These are phyloP conservation scores for Candida tunisiensis DNA, from an alignment of 1,139 yeast genomes.

Conservation along the genomic window DNA sequence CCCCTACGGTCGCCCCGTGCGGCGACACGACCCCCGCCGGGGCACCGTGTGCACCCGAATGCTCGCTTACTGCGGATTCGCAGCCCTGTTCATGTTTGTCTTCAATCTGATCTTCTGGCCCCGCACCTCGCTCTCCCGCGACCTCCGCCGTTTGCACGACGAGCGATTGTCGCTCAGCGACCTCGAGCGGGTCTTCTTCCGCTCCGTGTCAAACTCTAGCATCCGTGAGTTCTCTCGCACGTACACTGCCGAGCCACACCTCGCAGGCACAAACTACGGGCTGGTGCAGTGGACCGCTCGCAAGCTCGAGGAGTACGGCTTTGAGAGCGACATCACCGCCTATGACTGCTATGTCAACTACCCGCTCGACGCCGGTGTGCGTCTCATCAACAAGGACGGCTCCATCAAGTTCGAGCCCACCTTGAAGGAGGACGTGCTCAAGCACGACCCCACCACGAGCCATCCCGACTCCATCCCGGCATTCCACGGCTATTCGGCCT, in stretches of 20 bases:
- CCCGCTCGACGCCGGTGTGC: conserved; percentile 38
- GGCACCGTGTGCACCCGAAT: conserved; percentile 20
- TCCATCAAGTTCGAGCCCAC: conserved; percentile 40
- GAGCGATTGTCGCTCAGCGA: conserved; percentile 13
- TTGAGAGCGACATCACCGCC: conserved; percentile 32
- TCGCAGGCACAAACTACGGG: conserved; percentile 53
- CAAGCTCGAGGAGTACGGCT: conserved; percentile 47
- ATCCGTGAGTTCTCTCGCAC: conserved; percentile 14
- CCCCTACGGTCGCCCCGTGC: too few relatives aligned
- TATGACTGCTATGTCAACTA: conserved; percentile 46
- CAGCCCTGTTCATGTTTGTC: conserved; percentile 33
- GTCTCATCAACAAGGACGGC: conserved; percentile 21
- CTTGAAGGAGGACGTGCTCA: conserved; percentile 51
- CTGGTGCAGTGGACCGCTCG: conserved; percentile 50
- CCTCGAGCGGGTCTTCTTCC: conserved; percentile 15
- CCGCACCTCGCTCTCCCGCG: conserved; percentile 66
- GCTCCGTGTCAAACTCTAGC: conserved; percentile 10
- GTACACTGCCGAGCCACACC: conserved; percentile 46
- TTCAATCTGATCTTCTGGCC: conserved; percentile 64
- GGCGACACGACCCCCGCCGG: too few relatives aligned
- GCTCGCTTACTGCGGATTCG: conserved; percentile 34
- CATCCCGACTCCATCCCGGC: conserved; percentile 34
- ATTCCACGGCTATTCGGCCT: conserved; percentile 54
- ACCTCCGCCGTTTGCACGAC: conserved; percentile 52
- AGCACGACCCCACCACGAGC: conserved; percentile 52